phyloP scores from a whole-genome alignment of 441 rosid genomes.

The Gossypium schwendimanii region DNA sequence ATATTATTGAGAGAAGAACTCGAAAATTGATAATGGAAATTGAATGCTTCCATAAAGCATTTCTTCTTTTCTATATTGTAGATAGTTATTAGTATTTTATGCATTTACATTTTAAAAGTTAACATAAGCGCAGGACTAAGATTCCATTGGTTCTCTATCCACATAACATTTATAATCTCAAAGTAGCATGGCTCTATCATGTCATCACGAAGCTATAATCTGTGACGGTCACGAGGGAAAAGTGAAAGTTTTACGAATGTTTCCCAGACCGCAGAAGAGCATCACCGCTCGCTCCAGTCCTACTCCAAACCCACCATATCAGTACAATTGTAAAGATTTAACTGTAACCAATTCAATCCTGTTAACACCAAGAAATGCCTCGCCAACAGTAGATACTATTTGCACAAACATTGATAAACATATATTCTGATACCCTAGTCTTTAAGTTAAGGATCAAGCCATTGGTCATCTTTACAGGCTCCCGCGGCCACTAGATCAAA shows the following conservation, averaged over 20 bases:
- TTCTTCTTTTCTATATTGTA: no score
- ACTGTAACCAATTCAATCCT: neutral
- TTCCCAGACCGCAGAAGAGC: slow-evolving; percentile 72
- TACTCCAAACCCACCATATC: slow-evolving; percentile 78
- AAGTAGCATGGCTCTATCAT: neutral
- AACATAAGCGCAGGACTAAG: no score
- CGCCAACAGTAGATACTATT: neutral
- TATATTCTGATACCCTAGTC: neutral
- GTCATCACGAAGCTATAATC: slow-evolving; percentile 47
- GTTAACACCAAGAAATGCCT: neutral
- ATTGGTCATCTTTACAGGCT: no score
- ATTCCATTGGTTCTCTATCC: no score
- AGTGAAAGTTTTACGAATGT: slow-evolving; percentile 68
- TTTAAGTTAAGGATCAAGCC: no score
- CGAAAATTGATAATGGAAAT: no score
- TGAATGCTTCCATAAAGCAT: no score
- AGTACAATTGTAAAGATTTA: slow-evolving; percentile 11
- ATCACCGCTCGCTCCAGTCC: slow-evolving; percentile 82
- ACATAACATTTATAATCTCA: no score
- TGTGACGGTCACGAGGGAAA: slow-evolving; percentile 75
- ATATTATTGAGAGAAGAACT: no score
- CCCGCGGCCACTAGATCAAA: no score
- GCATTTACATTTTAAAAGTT: no score
- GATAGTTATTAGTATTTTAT: no score
- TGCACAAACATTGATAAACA: neutral